A percentile compares a stretch with the other conserved stretches of the same genome.
These are phyloP conservation scores for Samsoniella hepiali DNA, from an alignment of 2,329 filamentous ascomycete species.

Conservation along the genomic window DNA sequence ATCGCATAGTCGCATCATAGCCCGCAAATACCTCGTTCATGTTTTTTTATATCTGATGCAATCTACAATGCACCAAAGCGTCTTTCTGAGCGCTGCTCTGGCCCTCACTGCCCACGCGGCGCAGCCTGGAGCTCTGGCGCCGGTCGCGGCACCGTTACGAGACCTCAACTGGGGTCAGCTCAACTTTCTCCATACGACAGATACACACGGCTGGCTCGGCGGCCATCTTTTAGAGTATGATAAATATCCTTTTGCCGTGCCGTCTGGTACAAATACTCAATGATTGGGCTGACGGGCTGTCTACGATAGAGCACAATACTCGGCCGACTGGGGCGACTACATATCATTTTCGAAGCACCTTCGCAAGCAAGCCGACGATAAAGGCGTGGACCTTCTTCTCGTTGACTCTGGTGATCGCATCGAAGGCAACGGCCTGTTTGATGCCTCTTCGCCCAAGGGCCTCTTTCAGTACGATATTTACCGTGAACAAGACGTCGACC, in stretches of 20 bases:
- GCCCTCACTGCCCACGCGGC: conserved; percentile 44
- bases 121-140: conserved; percentile 77
- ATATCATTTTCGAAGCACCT: conserved; percentile 87
- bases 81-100: conserved; percentile 28
- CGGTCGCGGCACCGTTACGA: conserved; percentile 77
- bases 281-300: conserved; percentile 1
- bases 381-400: conserved; percentile 82
- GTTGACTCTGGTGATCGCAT: conserved; percentile 91
- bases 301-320: conserved; percentile 70
- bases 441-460: conserved; percentile 83
- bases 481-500: conserved; percentile 75
- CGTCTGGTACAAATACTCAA: conserved; percentile 16
- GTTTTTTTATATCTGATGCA: background rate
- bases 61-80: conserved; percentile 1
- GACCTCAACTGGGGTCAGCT: conserved; percentile 88
- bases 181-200: conserved; percentile 95
- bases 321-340: conserved; percentile 97
- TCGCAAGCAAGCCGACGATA: conserved; percentile 70
- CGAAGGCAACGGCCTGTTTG: conserved; percentile 93
- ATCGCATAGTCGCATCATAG: conserved; percentile 32
- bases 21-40: background rate
- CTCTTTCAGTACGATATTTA: conserved; percentile 86
- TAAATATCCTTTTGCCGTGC: background rate
- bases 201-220: conserved; percentile 93
- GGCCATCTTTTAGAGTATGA: conserved; percentile 86